Percentiles rank a stretch among this genome's conserved stretches.
phyloP scores from a whole-genome alignment of 1,284 basidiomycete species.

The Leccinum solheimii region DNA sequence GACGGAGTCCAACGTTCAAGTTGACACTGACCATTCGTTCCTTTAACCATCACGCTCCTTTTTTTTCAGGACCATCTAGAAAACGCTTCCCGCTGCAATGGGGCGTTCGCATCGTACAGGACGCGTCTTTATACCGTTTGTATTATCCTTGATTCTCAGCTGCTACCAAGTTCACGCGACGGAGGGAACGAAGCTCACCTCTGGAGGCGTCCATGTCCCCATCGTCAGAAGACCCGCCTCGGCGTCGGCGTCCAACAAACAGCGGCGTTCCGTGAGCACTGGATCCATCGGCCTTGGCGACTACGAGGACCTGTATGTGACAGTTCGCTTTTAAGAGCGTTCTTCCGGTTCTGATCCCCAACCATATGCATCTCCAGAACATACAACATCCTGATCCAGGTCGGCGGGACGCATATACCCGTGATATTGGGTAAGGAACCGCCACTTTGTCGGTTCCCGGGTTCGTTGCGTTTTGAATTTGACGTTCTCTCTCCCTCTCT shows the following conservation, averaged over 20 bases:
- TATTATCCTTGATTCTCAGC: constrained; percentile 7
- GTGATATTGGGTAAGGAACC: constrained; percentile 45
- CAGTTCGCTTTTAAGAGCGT: constrained; percentile 11
- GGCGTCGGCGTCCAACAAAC: neutral
- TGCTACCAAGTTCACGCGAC: constrained; percentile 1
- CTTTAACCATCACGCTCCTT: neutral
- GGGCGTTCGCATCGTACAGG: constrained; percentile 1
- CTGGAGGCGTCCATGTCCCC: constrained; percentile 29
- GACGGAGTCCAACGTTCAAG: neutral
- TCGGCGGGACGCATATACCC: constrained; percentile 43
- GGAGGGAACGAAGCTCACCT: constrained; percentile 3
- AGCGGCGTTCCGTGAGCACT: constrained; percentile 17
- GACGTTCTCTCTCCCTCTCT: neutral
- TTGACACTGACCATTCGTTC: neutral
- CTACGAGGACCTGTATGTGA: constrained; percentile 46
- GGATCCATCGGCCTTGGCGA: constrained; percentile 39
- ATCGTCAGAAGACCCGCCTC: constrained; percentile 13
- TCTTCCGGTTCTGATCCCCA: constrained; percentile 1
- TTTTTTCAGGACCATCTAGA: neutral
- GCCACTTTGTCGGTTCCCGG: neutral
- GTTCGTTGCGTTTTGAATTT: constrained; percentile 2
- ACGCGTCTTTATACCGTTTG: constrained; percentile 8
- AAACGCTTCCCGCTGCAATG: constrained; percentile 14
- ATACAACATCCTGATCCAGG: constrained; percentile 46
- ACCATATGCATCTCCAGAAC: constrained; percentile 34